A percentile compares a stretch with the other conserved stretches of the same genome.
These are phyloP conservation scores for Odonthalia washingtoniensis DNA, from an alignment of 31 red algal species.

Conservation along the genomic window DNA sequence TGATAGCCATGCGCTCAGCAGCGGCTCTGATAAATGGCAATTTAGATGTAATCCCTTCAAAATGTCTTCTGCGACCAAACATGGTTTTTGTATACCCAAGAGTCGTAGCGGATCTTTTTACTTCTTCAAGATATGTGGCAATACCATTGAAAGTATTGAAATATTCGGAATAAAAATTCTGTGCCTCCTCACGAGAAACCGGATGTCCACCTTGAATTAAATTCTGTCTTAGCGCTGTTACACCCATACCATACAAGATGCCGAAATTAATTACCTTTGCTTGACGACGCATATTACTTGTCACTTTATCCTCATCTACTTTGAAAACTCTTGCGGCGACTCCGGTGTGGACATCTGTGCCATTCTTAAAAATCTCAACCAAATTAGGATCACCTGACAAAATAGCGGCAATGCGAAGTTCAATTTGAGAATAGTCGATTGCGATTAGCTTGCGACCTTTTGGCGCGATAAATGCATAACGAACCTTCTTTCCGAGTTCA, in stretches of 20 bases:
- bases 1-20: slow-evolving; percentile 11
- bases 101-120: not conserved
- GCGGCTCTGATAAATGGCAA: slow-evolving; percentile 1
- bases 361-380: not conserved
- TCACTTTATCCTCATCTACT: not conserved
- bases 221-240: not conserved
- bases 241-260: slow-evolving; percentile 16
- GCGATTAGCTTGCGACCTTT: slow-evolving; percentile 8
- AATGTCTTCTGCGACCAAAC: slow-evolving; percentile 8
- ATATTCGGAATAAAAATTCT: slow-evolving; percentile 7
- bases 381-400: not conserved
- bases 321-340: not conserved
- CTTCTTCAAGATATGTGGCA: slow-evolving; percentile 4
- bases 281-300: not conserved
- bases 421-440: slow-evolving; percentile 5
- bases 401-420: slow-evolving; percentile 3
- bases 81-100: slow-evolving; percentile 5
- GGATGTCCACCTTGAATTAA: not conserved
- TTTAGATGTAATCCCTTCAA: slow-evolving; percentile 2
- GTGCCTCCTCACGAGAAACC: slow-evolving; percentile 2
- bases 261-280: slow-evolving; percentile 27
- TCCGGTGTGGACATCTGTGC: slow-evolving; percentile 11
- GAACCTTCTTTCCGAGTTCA: slow-evolving; percentile 12
- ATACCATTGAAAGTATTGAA: not conserved
- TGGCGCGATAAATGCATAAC: not conserved